Conservation (phyloP, 106 monocot genomes). For the Acorus calamus region DNA sequence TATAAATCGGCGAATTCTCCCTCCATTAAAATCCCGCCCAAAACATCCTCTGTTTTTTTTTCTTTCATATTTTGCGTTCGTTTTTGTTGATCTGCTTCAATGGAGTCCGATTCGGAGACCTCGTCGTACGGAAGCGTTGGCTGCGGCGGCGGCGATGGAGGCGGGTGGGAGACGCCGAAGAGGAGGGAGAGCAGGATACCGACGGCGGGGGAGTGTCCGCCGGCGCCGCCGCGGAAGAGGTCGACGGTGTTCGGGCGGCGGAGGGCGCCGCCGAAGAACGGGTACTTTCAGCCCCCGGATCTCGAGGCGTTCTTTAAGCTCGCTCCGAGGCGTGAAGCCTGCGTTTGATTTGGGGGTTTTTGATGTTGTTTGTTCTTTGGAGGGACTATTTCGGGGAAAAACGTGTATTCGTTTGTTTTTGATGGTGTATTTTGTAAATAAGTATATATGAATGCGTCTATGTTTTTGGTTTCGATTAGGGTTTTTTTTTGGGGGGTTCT, state of each 20-base stretch:
- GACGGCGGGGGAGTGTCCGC: constrained; percentile 25
- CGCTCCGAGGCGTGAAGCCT: constrained; percentile 28
- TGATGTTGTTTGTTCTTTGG: not conserved
- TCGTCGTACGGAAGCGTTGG: not conserved
- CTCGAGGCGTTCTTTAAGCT: constrained; percentile 42
- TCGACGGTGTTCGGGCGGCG: constrained; percentile 13
- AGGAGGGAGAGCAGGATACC: constrained; percentile 41
- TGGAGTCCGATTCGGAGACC: no score
- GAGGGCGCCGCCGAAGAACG: constrained; percentile 39
- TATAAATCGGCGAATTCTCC: no score
- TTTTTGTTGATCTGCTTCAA: no score
- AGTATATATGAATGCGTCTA: no score
- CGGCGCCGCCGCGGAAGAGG: constrained; percentile 35
- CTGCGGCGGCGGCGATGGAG: constrained; percentile 18
- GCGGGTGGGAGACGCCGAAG: constrained; percentile 54
- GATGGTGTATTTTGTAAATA: no score
- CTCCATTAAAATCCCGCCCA: no score
- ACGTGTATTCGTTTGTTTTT: constrained; percentile 15
- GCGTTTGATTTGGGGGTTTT: constrained; percentile 26
- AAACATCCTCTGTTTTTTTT: no score
- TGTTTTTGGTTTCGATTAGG: no score
- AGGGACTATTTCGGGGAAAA: not conserved
- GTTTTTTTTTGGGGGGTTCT: no score
- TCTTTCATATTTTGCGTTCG: no score
- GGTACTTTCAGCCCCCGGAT: constrained; percentile 56